Evolutionary conservation across 768 basidiomycete genomes (phyloP), one percentile per base, ranked within the genome.

Genomic region (Tricholoma sp.): DNA sequence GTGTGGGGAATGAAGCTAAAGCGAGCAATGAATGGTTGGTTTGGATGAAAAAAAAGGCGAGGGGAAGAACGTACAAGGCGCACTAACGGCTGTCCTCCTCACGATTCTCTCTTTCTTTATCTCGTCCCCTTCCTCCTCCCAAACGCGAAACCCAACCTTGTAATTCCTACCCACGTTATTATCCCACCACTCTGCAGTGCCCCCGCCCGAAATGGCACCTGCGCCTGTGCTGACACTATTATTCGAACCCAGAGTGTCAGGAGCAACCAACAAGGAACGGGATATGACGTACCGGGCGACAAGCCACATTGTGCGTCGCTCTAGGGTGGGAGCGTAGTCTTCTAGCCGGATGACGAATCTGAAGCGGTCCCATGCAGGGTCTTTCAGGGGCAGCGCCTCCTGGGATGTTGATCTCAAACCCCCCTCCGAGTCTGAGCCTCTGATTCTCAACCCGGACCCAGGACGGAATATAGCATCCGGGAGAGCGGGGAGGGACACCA

Each of bases 171-270:
- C 86, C 3, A 63, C 71, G 63, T 96, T 96, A 68, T 94, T 95
- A 73, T 98, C 96, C 96, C 96, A 98, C 80, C 88, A 89, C 74
- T 98, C 95, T 1, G 14, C 31, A 4, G 24, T n/a, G n/a, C n/a
- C 24, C 24, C 24, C 24, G 24, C 3, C 24, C 24, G 24, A 3
- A 27, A 3, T 27, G 3, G 5, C 24, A 5, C 4, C 8, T 8
- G 31, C 14, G 16, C 35, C 35, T 5, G 35, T 16, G 12, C 14
- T 14, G 35, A 37, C 35, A 16, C 35, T 37, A 37, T 16, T 37
- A 37, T 37, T 14, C 35, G 16, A 37, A 82, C 81, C 57, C 24
- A 27, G 24, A 31, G 16, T 55, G 61, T 2, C 61, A 59, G 54
- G 61, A 16, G 45, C 50, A 41, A 50, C 18, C 16, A 18, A 18